A percentile compares a stretch with the other conserved stretches of the same genome.
These are phyloP conservation scores for Metschnikowia gruessii DNA, from an alignment of 805 yeast genomes.

Conservation along the genomic window DNA sequence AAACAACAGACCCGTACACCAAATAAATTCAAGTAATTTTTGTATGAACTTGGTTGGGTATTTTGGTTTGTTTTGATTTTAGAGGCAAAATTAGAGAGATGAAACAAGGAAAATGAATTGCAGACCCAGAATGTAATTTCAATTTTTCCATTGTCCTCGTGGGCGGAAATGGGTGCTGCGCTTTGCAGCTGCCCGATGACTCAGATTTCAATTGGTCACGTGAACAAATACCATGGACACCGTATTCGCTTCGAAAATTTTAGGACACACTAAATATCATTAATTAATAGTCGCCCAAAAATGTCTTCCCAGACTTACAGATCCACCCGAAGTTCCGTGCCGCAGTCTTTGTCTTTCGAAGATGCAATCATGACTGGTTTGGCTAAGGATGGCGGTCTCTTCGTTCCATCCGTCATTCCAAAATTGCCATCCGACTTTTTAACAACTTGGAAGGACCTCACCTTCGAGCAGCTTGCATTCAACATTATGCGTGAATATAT, in stretches of 20 bases:
- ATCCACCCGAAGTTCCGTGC: conserved; percentile 66
- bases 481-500: conserved; percentile 82
- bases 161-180: not conserved
- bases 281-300: not conserved
- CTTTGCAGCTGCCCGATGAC: not conserved
- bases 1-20: not conserved
- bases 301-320: conserved; percentile 46
- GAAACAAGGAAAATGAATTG: too few species aligned
- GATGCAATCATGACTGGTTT: conserved; percentile 85
- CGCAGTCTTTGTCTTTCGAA: conserved; percentile 63
- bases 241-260: not conserved
- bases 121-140: too few species aligned
- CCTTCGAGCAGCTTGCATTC: conserved; percentile 85
- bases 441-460: conserved; percentile 64
- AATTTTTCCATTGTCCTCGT: too few species aligned
- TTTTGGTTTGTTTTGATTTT: too few species aligned
- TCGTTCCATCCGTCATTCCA: conserved; percentile 83
- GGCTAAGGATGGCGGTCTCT: conserved; percentile 96
- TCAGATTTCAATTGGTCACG: conserved; percentile 2
- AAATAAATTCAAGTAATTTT: not conserved
- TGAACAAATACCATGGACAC: not conserved
- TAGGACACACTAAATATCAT: not conserved
- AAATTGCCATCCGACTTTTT: conserved; percentile 54
- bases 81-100: too few species aligned
- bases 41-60: too few species aligned